Evolutionary conservation across 331 rosid species (phyloP).

Genomic region (Phaseolus coccineus): DNA sequence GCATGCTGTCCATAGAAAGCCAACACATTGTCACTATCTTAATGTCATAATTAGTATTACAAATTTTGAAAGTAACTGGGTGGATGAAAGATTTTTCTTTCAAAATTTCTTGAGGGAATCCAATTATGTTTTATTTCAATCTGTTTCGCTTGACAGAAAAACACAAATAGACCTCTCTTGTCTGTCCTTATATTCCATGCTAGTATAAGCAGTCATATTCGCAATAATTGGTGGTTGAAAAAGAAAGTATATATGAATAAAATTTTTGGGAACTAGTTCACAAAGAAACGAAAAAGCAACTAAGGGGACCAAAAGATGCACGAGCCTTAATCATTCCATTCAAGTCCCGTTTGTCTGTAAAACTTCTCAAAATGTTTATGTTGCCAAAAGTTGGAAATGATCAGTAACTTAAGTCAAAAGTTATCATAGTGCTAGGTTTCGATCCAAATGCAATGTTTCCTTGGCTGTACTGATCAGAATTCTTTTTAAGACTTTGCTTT

Average conservation of each 20-base stretch:
- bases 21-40: background rate
- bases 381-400: conserved; percentile 35
- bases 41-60: background rate
- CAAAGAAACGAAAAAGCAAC: background rate
- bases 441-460: conserved; percentile 50
- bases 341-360: background rate
- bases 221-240: background rate
- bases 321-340: conserved; percentile 37
- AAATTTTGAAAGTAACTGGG: background rate
- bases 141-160: conserved; percentile 17
- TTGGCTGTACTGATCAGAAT: conserved; percentile 45
- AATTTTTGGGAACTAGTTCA: background rate
- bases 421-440: conserved; percentile 31
- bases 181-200: background rate
- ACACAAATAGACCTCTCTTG: background rate
- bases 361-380: background rate
- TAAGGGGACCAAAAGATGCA: conserved; percentile 31
- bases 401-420: conserved; percentile 44
- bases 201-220: background rate
- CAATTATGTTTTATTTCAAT: background rate
- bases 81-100: background rate
- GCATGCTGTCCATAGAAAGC: no score
- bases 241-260: background rate
- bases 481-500: conserved; percentile 33
- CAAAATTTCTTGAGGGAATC: background rate